A percentile compares a stretch with the other conserved stretches of the same genome.
Conservation (phyloP, 1,284 basidiomycete genomes). For the Cryptococcus sp. region DNA sequence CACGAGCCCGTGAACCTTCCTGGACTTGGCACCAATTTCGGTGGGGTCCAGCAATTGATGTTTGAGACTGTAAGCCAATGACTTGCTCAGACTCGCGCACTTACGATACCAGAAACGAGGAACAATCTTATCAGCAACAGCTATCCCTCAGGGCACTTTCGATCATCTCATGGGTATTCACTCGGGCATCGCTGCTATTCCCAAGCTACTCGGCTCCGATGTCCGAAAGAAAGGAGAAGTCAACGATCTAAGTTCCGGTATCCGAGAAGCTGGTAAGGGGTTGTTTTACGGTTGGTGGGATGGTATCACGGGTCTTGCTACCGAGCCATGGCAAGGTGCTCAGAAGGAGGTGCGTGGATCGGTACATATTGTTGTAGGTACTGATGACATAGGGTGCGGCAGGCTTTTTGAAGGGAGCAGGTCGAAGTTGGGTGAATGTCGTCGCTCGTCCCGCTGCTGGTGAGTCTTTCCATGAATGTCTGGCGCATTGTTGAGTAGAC, state of each 20-base stretch:
- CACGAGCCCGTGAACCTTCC: constrained; percentile 54
- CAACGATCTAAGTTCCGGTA: constrained; percentile 50
- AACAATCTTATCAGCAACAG: constrained; percentile 27
- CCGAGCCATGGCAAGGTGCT: constrained; percentile 53
- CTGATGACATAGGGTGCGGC: constrained; percentile 46
- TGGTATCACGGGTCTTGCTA: constrained; percentile 56
- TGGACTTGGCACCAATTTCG: constrained; percentile 52
- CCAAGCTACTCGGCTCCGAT: constrained; percentile 52
- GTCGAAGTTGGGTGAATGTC: constrained; percentile 53
- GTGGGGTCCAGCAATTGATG: constrained; percentile 52
- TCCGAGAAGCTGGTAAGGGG: constrained; percentile 51
- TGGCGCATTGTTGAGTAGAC: neutral
- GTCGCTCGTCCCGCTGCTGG: constrained; percentile 51
- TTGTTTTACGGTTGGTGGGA: constrained; percentile 52
- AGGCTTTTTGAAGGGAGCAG: constrained; percentile 54
- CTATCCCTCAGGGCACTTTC: constrained; percentile 43
- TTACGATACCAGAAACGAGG: neutral
- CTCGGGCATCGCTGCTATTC: constrained; percentile 53
- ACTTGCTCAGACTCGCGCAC: neutral
- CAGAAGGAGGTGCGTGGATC: constrained; percentile 50
- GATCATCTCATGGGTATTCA: constrained; percentile 51
- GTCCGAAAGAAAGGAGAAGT: constrained; percentile 48
- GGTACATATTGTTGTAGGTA: neutral
- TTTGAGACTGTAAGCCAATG: constrained; percentile 43
- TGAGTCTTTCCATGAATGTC: constrained; percentile 1